Base-by-base conservation (phyloP, 768 basidiomycete species). In the Lentinula boryana region DNA sequence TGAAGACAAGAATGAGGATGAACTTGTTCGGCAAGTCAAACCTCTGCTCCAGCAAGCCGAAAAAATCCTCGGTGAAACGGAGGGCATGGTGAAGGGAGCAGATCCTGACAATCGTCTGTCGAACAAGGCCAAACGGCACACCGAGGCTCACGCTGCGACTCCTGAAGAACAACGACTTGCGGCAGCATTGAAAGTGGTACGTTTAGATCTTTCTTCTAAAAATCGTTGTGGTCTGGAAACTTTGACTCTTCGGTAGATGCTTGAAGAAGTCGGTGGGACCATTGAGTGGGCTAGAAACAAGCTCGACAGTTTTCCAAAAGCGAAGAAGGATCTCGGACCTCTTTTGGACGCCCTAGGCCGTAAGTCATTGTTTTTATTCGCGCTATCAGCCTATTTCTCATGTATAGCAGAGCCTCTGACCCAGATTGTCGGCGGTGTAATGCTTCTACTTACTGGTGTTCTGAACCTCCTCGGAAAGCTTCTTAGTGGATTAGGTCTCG, bases 371-470 rank as follows among this genome's bases (percentile, higher is more conserved):
- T 57, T 40, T 51, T 27, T 6, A 40, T 23, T 36, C 12, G 4
- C 12, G 32, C 5, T 40, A 12, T 21, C 12, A 38, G 13, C 36
- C 5, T 5, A 55, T 55, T 10, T 13, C 16, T 62, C 4, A 41
- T 6, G 8, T 5, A 9, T 50, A 6, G 12, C 56, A 74, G 72
- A 75, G 63, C 75, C 73, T 13, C 56, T 75, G 23, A 72, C 71
- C 2, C 76, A 76, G 63, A 77, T 77, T 40, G 69, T 76, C n/a
- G 72, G 73, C 10, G 75, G 75, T 21, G 74, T 77, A 6, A 71
- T 66, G 2, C 66, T 77, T 4, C 68, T 76, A 0, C 67, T 76
- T 6, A 66, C 71, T 4, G 74, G 74, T 38, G 74, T 75, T 4
- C 69, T 75, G 23, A 75, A 75, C 59, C 65, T 76, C 4, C 61